These are phyloP conservation scores for Debaryomyces coudertii DNA, from an alignment of 1,139 yeast genomes.

Conservation along the genomic window DNA sequence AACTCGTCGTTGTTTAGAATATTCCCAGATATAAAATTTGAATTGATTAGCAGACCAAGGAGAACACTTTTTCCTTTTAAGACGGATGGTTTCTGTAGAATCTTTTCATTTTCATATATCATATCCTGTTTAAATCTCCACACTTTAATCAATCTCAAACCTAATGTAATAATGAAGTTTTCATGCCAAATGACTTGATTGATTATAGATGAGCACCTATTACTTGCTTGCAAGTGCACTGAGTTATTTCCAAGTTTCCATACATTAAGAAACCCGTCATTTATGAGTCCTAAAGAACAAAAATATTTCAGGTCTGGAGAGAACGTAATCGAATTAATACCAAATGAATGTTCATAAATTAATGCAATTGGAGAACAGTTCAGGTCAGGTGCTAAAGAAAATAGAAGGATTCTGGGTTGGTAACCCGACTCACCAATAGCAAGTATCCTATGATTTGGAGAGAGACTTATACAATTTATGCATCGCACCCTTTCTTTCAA, in stretches of 20 bases:
- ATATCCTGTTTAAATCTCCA: constrained; percentile 47
- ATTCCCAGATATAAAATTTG: constrained; percentile 47
- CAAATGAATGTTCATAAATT: constrained; percentile 65
- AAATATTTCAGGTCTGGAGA: constrained; percentile 58
- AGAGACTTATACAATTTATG: constrained; percentile 56
- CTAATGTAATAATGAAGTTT: constrained; percentile 52
- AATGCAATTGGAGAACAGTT: constrained; percentile 51
- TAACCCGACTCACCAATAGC: constrained; percentile 74
- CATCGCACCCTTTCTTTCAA: constrained; percentile 53
- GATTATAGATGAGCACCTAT: constrained; percentile 62
- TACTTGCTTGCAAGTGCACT: constrained; percentile 44
- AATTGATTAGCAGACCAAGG: constrained; percentile 50
- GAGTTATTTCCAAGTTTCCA: constrained; percentile 46
- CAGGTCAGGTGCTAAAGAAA: constrained; percentile 57
- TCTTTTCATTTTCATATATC: constrained; percentile 22
- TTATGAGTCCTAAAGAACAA: constrained; percentile 62
- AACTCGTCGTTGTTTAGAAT: constrained; percentile 42
- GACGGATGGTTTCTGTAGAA: constrained; percentile 25
- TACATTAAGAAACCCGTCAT: constrained; percentile 65
- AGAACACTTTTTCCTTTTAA: constrained; percentile 62
- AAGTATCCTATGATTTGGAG: constrained; percentile 53
- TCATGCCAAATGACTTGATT: constrained; percentile 60
- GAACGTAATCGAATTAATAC: constrained; percentile 56
- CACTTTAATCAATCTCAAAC: constrained; percentile 59
- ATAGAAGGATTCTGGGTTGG: constrained; percentile 63